Base-by-base conservation (phyloP, 306 rosid genomes). In the Prunus dulcis region DNA sequence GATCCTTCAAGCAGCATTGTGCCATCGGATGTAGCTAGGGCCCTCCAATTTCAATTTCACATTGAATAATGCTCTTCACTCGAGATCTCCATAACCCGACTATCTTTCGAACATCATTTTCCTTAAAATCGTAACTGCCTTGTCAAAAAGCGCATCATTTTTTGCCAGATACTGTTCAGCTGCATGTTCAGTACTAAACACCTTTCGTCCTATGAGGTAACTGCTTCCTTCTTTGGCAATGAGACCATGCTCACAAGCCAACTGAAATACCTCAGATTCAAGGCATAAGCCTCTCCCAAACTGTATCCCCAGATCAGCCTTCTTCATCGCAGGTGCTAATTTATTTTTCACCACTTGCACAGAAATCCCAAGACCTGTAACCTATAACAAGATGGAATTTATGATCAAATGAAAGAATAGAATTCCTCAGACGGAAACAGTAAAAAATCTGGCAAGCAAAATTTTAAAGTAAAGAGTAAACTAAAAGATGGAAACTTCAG, bases 281-380 rank as follows among this genome's bases (percentile, higher is more conserved):
- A 71, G 75, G 83, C 89, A 71, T 72, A 94, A 81, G 64, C 98
- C 97, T 75, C 78, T 84, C 70, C 97, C 98, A 71, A 92, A 94
- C 30, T 74, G 80, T 82, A 94, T 87, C 66, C 82, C 89, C 66
- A 94, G 76, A 63, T 90, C 89, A 9, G 87, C 91, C 75, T 77
- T 90, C 78, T 86, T 92, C 79, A 80, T 69, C 63, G 93, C 79
- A 1, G 91, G 90, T 62, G 96, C 96, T 64, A 93, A 84, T 79
- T 91, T 93, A 68, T 93, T 93, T 83, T 93, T 91, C 79, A 90
- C 84, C 68, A 91, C 92, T 82, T 91, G 92, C 41, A 64, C 87
- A 18, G 80, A 77, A 18, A 90, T 76, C 75, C 69, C 80, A 51
- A 88, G 81, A 67, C 98, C 97, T 28, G 82, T 87, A 57, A 83